Percentiles rank a stretch among this genome's conserved stretches.
phyloP scores from a whole-genome alignment of 1,284 basidiomycete genomes.

The Inonotus hispidus region DNA sequence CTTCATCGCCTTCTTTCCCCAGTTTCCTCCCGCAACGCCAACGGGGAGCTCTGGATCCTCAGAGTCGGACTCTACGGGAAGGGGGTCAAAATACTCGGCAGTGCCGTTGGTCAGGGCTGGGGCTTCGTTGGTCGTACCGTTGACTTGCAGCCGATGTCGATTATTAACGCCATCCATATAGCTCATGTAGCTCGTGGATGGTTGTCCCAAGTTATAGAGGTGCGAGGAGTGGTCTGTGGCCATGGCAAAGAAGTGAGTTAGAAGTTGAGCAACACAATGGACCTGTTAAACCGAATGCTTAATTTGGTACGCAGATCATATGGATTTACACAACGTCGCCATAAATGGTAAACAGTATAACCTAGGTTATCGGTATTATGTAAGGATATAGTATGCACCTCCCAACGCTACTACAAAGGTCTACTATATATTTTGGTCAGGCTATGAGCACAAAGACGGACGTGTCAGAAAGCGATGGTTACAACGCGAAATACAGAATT shows the following conservation, averaged over 20 bases:
- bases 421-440: too few species aligned
- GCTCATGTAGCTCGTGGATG: slow-evolving; percentile 24
- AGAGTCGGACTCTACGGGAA: slow-evolving; percentile 48
- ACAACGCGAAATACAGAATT: too few species aligned
- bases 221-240: slow-evolving; percentile 23
- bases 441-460: too few species aligned
- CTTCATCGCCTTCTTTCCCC: slow-evolving; percentile 68
- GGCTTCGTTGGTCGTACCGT: neutral
- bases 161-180: slow-evolving; percentile 16
- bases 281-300: neutral
- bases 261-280: neutral
- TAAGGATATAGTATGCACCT: neutral
- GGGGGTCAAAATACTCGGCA: slow-evolving; percentile 71
- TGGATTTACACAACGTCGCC: neutral
- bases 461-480: too few species aligned
- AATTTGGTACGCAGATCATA: neutral
- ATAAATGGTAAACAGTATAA: neutral
- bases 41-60: slow-evolving; percentile 51
- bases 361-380: neutral
- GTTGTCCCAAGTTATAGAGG: slow-evolving; percentile 24
- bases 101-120: neutral
- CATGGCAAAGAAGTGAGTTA: slow-evolving; percentile 19
- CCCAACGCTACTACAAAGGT: too few species aligned
- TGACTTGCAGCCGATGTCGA: neutral
- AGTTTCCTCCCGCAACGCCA: slow-evolving; percentile 57